Evolutionary conservation across 2,329 filamentous ascomycete species (phyloP).

Genomic region (Madurella fahalii): DNA sequence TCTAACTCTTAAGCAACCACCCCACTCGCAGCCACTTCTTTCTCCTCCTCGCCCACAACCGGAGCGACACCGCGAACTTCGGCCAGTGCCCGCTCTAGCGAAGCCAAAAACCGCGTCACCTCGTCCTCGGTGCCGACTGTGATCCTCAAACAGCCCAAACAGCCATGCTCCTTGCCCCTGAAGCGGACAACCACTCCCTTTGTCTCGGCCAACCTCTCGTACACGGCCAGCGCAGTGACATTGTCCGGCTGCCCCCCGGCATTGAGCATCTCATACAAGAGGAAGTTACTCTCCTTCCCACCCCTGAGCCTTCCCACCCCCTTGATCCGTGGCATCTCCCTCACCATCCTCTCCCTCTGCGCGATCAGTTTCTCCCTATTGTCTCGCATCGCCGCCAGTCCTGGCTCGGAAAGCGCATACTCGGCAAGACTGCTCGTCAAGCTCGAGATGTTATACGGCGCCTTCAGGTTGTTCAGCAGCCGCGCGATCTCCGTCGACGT

Average conservation of each 20-base stretch:
- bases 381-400: slow-evolving; percentile 66
- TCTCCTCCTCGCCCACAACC: slow-evolving; percentile 33
- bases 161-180: slow-evolving; percentile 87
- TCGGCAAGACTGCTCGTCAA: slow-evolving; percentile 79
- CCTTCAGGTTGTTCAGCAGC: slow-evolving; percentile 88
- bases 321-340: slow-evolving; percentile 66
- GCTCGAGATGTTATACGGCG: slow-evolving; percentile 91
- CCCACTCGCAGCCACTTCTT: slow-evolving; percentile 34
- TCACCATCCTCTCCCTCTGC: slow-evolving; percentile 73
- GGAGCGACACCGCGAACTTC: slow-evolving; percentile 39
- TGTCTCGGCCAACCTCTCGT: slow-evolving; percentile 78
- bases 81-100: slow-evolving; percentile 52
- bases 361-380: slow-evolving; percentile 66
- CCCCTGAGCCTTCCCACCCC: slow-evolving; percentile 80
- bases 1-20: slow-evolving; percentile 34
- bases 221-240: slow-evolving; percentile 69
- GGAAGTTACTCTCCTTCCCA: slow-evolving; percentile 78
- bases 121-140: slow-evolving; percentile 89
- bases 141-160: slow-evolving; percentile 81
- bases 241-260: slow-evolving; percentile 72
- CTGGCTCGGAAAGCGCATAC: slow-evolving; percentile 63
- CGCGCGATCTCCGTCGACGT: slow-evolving; percentile 67
- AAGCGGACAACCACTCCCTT: slow-evolving; percentile 91
- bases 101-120: slow-evolving; percentile 70
- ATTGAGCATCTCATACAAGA: slow-evolving; percentile 85